Percentiles rank a stretch among this genome's conserved stretches.
These are phyloP conservation scores for Akebia trifoliata DNA, from an alignment of 164 flowering plant species.

Conservation along the genomic window DNA sequence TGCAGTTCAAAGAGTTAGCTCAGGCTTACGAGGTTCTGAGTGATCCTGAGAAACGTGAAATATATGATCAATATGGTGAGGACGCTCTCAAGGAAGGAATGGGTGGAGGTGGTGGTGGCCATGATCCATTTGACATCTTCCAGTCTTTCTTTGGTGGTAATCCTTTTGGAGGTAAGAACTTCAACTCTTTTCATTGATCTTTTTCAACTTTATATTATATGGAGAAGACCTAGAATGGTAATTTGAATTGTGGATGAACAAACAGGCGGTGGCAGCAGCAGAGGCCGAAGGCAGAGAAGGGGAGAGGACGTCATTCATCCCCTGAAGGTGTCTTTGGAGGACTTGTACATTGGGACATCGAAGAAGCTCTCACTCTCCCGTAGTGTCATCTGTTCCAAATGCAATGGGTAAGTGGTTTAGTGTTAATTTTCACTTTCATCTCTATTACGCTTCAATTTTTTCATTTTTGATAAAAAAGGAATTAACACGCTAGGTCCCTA, in stretches of 20 bases:
- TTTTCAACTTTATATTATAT: too few species aligned
- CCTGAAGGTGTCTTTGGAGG: constrained; percentile 50
- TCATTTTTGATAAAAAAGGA: too few species aligned
- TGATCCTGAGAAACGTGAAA: constrained; percentile 60
- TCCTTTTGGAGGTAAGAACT: constrained; percentile 55
- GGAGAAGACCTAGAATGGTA: too few species aligned
- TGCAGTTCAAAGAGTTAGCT: constrained; percentile 37
- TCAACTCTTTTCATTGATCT: too few species aligned
- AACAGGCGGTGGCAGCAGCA: constrained; percentile 53
- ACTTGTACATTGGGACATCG: constrained; percentile 47
- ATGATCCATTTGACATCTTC: constrained; percentile 70
- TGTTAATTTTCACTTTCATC: too few species aligned
- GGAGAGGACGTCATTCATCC: constrained; percentile 61
- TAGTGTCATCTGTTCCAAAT: constrained; percentile 49
- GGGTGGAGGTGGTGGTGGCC: constrained; percentile 54
- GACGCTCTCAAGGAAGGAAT: constrained; percentile 74
- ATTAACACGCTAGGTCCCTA: too few species aligned
- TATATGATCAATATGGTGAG: constrained; percentile 62
- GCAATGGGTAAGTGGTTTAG: constrained; percentile 56
- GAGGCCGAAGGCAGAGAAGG: constrained; percentile 54
- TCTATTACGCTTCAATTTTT: too few species aligned
- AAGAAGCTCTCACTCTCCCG: constrained; percentile 56
- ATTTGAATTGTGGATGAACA: too few species aligned
- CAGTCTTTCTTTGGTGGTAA: constrained; percentile 53
- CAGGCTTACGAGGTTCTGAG: constrained; percentile 67